Evolutionary conservation across 2,329 filamentous ascomycete genomes (phyloP).

Genomic region (Elsinoe batatas): DNA sequence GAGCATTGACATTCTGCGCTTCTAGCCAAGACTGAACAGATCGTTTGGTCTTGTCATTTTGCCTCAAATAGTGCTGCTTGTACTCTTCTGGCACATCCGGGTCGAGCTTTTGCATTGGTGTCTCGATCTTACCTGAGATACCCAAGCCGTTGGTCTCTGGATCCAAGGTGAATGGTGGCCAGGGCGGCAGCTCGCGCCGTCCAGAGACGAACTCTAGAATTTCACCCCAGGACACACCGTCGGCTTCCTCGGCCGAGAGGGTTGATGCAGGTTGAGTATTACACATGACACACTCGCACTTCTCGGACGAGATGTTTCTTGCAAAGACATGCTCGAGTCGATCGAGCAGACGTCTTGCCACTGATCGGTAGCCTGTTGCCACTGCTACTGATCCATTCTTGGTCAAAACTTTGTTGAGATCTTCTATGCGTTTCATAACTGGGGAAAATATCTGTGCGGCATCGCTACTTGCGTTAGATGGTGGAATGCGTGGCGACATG

Average conservation of each 20-base stretch:
- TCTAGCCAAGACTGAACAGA: slow-evolving; percentile 85
- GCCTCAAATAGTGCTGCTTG: slow-evolving; percentile 80
- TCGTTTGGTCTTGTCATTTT: slow-evolving; percentile 85
- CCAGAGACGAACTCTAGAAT: slow-evolving; percentile 89
- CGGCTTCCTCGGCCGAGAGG: slow-evolving; percentile 44
- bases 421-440: slow-evolving; percentile 71
- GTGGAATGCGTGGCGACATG: slow-evolving; percentile 37
- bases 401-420: slow-evolving; percentile 71
- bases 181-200: slow-evolving; percentile 70
- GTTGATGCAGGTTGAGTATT: slow-evolving; percentile 36
- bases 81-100: slow-evolving; percentile 92
- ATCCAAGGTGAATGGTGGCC: slow-evolving; percentile 74
- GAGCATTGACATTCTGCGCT: slow-evolving; percentile 45
- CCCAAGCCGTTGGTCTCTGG: slow-evolving; percentile 47
- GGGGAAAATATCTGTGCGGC: slow-evolving; percentile 70
- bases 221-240: slow-evolving; percentile 86
- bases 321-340: slow-evolving; percentile 90
- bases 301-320: slow-evolving; percentile 75
- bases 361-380: slow-evolving; percentile 86
- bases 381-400: slow-evolving; percentile 87
- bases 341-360: slow-evolving; percentile 82
- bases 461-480: slow-evolving; percentile 37
- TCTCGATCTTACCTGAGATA: slow-evolving; percentile 38
- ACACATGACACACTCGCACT: slow-evolving; percentile 82
- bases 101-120: slow-evolving; percentile 69